Percentiles rank a stretch among this genome's conserved stretches.
phyloP scores from a whole-genome alignment of 345 rosid genomes.

The Erucastrum elatum region DNA sequence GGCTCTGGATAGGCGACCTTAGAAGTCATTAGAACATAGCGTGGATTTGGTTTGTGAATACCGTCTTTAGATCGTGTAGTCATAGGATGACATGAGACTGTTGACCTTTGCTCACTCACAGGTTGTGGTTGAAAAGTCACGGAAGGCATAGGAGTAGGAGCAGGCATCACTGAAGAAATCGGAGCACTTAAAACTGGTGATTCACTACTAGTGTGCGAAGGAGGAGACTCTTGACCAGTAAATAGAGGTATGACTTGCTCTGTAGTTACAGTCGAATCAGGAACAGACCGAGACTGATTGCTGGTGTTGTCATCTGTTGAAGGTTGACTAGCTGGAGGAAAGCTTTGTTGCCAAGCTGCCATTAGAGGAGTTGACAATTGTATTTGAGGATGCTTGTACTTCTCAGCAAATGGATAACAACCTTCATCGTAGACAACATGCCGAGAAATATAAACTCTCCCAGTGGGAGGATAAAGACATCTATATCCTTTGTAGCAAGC shows the following conservation, averaged over 20 bases:
- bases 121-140: no score
- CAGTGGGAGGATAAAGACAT: background rate
- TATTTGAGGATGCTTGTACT: no score
- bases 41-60: background rate
- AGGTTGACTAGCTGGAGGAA: no score
- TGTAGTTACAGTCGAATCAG: no score
- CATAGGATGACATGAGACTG: background rate
- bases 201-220: no score
- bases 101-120: no score
- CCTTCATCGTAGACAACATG: background rate
- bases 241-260: background rate
- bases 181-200: no score
- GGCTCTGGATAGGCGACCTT: background rate
- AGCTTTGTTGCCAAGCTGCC: background rate
- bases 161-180: no score
- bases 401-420: background rate
- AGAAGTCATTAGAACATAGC: background rate
- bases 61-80: background rate
- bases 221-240: no score
- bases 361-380: background rate
- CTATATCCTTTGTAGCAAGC: background rate
- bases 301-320: no score
- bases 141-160: no score
- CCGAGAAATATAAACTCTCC: background rate
- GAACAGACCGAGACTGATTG: background rate